Evolutionary conservation across 371 early-diverging fungal species (phyloP), one percentile per base, ranked within the genome.

Genomic region (Lichtheimia corymbifera): DNA sequence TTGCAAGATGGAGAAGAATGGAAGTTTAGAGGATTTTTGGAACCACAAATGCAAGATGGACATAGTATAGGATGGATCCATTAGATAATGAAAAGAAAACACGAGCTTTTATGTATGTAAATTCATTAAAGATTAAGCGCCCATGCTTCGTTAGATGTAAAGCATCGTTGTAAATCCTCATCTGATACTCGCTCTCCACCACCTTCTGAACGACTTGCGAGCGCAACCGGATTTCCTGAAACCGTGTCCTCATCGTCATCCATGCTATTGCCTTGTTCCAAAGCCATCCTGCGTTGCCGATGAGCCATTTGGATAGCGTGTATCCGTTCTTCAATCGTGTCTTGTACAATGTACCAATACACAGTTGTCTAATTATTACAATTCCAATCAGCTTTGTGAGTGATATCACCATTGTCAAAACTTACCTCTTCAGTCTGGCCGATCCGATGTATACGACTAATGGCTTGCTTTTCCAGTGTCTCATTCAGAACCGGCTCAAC

Each of bases 401-500:
- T 4, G n/a, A 3, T 35, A 50, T 40, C 18, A 6, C 35, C 22
- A 30, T 22, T 15, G 2, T 59, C 35, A 59, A 55, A 72, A 27
- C 77, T 71, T 53, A 96, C 98, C 70, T 94, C 92, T 50, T 90
- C 89, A 5, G 91, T 95, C 73, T 99, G 99, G 5, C 99, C 99
- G 64, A 99, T 84, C 53, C 99, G 88, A 78, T 99, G 99, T 0
- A 96, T 96, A 52, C 92, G 81, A 65, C 90, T 91, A 65, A 91
- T 89, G 3, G 91, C 84, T 59, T 83, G 84, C 9, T 72, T 73
- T 49, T 83, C 82, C 24, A 83, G 51, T 17, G 68, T 71, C 45
- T 78, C 78, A 50, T 81, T 79, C 5, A 84, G 56, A 0, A 84
- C 70, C 2, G 84, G 84, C 28, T 84, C 84, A 14, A 80, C 74